Base-by-base conservation (phyloP, 2,329 filamentous ascomycete genomes). In the Ophiostoma angusticollis region DNA sequence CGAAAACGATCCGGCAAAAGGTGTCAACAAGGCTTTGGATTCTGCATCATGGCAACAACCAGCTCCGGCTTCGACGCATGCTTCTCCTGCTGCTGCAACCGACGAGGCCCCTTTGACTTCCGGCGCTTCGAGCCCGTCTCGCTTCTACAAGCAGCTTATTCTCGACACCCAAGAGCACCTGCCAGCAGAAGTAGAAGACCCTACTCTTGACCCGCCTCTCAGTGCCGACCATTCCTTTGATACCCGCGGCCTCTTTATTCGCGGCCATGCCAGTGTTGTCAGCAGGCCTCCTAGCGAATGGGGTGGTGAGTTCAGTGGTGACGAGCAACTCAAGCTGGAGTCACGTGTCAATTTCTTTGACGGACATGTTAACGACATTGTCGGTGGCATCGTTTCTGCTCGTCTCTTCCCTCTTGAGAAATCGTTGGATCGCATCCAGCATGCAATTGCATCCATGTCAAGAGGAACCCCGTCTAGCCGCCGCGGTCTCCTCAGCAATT, bases 301-400 rank as follows among this genome's bases (percentile, higher is more conserved):
- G 91, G 86, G 93, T 52, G 81, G 81, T 53, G 76, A 80, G 33
- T 78, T 95, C 45, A 80, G 81, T 9, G 83, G 84, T 14, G 78
- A 80, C 24, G 84, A 93, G 52, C 84, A 93, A 42, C 74, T 77
- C 36, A 94, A 93, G 58, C 66, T 96, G 40, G 76, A 83, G 47
- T 77, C 78, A 38, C 77, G 86, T 34, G 84, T 83, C 46, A 73
- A 76, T 33, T 96, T 94, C 68, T 95, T 96, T 52, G 86, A 96
- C 53, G 80, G 76, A 33, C 86, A 84, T 53, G 84, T 98, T 46
- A 86, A 94, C 54, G 77, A 85, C 36, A 62, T 96, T 47, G 82
- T 98, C 47, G 83, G 82, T 37, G 74, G 73, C 34, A 67, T 91
- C 4, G 62, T 98, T 37, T 75, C 85, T 37, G 73, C 78, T 45